Evolutionary conservation across 169 alveolate genomes (phyloP), one percentile per base, ranked within the genome.

Genomic region (Plasmodium inui): DNA sequence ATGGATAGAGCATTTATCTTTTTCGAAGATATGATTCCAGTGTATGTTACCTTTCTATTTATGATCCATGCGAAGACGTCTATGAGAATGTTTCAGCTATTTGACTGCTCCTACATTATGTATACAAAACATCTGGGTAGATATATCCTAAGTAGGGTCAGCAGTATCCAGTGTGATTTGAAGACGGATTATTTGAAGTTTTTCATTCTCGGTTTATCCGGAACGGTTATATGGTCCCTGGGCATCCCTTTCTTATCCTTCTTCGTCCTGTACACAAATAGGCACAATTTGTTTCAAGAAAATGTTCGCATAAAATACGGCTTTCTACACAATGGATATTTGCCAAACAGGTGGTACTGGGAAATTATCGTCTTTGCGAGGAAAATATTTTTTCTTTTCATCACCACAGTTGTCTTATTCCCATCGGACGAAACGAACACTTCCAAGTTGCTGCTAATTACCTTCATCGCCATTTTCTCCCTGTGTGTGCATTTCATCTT

Each of bases 11-110:
- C 93, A 84, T 83, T 37, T 41, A 95, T 96, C 83, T 96, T 96
- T 79, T 86, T 97, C 82, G 98, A 97, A 84, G 98, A 97, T 83
- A 97, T 97, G 98, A 97, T 97, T 83, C 98, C 98, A 41, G 96
- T 97, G 46, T 97, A 96, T 89, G 98, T 96, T 57, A 97, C 98
- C 0, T 97, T 96, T 85, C 93, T 97, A 34, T 97, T 97, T 95
- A 95, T 96, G 76, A 93, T 96, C 10, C 97, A 97, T 92, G 96
- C 97, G 10, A 93, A 96, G 73, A 97, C 97, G 8, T 96, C 98
- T 30, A 55, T 96, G 26, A 67, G 93, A 37, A 96, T 97, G 98
- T 82, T 97, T 76, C 96, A 97, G 84, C 94, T 97, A 17, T 94
- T 97, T 79, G 98, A 97, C 78, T 97, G 98, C 84, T 89, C 96